Percentiles rank a stretch among this genome's conserved stretches.
Conservation (phyloP, 306 rosid species). For the Purshia tridentata region DNA sequence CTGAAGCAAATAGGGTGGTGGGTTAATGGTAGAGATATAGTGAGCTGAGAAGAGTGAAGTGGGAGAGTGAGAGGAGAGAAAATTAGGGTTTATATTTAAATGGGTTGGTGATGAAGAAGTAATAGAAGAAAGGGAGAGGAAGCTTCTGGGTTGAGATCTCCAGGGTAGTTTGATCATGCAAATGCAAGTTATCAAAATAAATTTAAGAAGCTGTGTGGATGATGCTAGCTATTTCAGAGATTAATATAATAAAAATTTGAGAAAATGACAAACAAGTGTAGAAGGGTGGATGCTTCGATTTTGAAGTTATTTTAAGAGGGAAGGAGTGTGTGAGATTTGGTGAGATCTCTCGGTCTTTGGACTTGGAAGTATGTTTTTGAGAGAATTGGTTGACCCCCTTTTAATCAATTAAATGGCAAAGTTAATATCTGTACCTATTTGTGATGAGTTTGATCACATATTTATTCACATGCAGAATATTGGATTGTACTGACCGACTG, state of each 20-base stretch:
- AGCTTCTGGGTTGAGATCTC: constrained; percentile 66
- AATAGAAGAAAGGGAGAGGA: constrained; percentile 50
- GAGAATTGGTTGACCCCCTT: constrained; percentile 41
- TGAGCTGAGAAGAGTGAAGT: constrained; percentile 1
- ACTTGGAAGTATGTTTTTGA: constrained; percentile 45
- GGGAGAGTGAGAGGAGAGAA: neutral
- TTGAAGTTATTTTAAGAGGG: constrained; percentile 14
- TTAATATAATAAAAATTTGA: constrained; percentile 3
- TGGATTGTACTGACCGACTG: neutral
- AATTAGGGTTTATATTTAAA: constrained; percentile 14
- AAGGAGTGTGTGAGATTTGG: constrained; percentile 3
- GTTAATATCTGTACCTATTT: constrained; percentile 6
- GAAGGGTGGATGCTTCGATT: constrained; percentile 51
- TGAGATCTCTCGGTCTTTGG: constrained; percentile 17
- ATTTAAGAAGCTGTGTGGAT: constrained; percentile 2
- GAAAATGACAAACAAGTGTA: constrained; percentile 46
- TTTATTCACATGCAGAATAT: neutral
- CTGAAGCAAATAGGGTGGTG: neutral
- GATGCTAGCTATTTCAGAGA: constrained; percentile 3
- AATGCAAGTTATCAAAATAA: neutral
- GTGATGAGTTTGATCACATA: constrained; percentile 33
- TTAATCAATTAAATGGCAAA: constrained; percentile 14
- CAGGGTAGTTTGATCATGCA: constrained; percentile 15
- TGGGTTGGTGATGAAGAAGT: constrained; percentile 13
- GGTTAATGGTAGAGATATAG: neutral